These are phyloP conservation scores for Centaurea solstitialis DNA, from an alignment of 129 eudicot genomes.

Conservation along the genomic window DNA sequence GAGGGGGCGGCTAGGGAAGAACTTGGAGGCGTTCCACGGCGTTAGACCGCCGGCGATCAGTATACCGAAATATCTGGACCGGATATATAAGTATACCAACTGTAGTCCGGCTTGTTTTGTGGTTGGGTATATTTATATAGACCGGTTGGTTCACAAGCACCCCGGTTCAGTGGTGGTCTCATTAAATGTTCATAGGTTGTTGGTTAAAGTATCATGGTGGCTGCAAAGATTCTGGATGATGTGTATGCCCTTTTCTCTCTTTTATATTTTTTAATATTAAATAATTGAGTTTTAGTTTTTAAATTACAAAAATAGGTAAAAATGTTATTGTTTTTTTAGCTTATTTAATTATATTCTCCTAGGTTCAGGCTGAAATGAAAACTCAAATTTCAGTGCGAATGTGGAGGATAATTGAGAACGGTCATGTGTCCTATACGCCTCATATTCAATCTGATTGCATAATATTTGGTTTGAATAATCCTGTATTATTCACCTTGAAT, in stretches of 20 bases:
- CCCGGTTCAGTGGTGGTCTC: slow-evolving; percentile 77
- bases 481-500: no score
- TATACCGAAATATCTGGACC: slow-evolving; percentile 74
- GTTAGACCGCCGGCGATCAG: slow-evolving; percentile 76
- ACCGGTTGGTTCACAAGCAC: slow-evolving; percentile 68
- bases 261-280: background rate
- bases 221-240: slow-evolving; percentile 92
- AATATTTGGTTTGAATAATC: no score
- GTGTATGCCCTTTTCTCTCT: slow-evolving; percentile 48
- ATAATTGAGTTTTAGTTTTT: background rate
- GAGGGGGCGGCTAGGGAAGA: slow-evolving; percentile 40
- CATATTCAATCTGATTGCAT: no score
- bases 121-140: slow-evolving; percentile 84
- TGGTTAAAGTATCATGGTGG: slow-evolving; percentile 85
- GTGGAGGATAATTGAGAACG: no score
- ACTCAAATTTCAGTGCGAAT: no score
- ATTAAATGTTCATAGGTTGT: slow-evolving; percentile 84
- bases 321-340: no score
- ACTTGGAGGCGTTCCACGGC: slow-evolving; percentile 71
- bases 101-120: slow-evolving; percentile 97
- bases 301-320: background rate
- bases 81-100: slow-evolving; percentile 80
- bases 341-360: no score
- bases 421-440: no score
- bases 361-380: no score